Evolutionary conservation across 257 asterid species (phyloP), one percentile per base, ranked within the genome.

Genomic region (Capsicum pubescens): DNA sequence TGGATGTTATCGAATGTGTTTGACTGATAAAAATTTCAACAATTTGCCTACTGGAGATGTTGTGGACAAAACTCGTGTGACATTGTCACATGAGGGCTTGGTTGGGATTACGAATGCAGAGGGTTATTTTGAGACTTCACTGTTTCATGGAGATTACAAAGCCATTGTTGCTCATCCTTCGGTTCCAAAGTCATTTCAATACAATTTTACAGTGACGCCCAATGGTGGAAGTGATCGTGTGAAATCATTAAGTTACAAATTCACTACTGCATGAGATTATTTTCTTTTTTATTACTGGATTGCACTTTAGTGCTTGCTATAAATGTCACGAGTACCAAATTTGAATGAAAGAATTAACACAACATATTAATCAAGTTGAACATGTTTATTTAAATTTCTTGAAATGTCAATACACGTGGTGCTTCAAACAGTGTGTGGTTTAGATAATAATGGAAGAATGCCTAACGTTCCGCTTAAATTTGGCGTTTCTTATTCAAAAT

Each of bases 1-100:
- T 1, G 91, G 90, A 35, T 93, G 97, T 85, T 91, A 91, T 26
- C 16, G 58, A 21, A 93, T 93, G 97, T 93, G 95, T 26, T 84
- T 92, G 81, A 91, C 92, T 0, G 95, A 92, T 57, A 85, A 85
- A 66, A 88, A 89, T 82, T 93, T 93, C 85, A 83, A n/a, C 1
- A 92, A 93, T 82, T 78, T 93, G 39, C 84, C 90, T 0, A 91
- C 97, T 0, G 93, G 94, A 4, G 26, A 90, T 46, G 93, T 89
- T 2, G 93, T 93, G 0, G 97, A 93, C 79, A 88, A 66, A 44
- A 15, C 57, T 52, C 57, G 57, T 54, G 57, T 7, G 8, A 44
- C 48, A 44, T 44, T 44, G 48, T 44, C 48, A 44, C 48, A 44
- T 1, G 48, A 44, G 0, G 86, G 85, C 16, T 81, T 86, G 1